A percentile compares a stretch with the other conserved stretches of the same genome.
These are phyloP conservation scores for Penicillium sp. DNA, from an alignment of 2,329 filamentous ascomycete genomes.

Conservation along the genomic window DNA sequence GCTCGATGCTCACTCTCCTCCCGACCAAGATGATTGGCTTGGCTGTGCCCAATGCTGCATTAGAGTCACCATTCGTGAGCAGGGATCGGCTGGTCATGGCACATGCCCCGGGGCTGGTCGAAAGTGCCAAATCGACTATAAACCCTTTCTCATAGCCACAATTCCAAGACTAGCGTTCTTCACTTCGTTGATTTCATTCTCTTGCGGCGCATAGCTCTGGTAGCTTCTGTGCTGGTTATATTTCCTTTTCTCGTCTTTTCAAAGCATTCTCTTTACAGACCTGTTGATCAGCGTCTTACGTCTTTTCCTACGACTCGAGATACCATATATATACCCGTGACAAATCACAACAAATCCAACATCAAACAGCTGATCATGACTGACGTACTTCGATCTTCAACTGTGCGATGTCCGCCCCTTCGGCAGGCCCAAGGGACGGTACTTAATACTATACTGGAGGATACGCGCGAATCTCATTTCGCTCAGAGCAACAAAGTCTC, in stretches of 20 bases:
- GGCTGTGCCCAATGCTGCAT: constrained; percentile 34
- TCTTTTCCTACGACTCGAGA: constrained; percentile 23
- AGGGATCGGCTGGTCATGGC: constrained; percentile 17
- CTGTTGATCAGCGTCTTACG: constrained; percentile 38
- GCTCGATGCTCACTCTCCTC: not conserved
- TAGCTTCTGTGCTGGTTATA: constrained; percentile 29
- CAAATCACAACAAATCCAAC: constrained; percentile 26
- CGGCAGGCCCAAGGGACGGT: constrained; percentile 59
- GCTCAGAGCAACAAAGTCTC: constrained; percentile 13
- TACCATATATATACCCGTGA: constrained; percentile 28
- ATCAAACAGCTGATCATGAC: constrained; percentile 42
- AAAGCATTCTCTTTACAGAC: constrained; percentile 12
- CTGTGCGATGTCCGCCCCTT: constrained; percentile 54
- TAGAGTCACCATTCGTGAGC: constrained; percentile 23
- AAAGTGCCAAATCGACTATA: constrained; percentile 28
- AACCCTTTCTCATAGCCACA: constrained; percentile 30
- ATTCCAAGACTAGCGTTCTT: constrained; percentile 26
- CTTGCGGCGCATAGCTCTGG: constrained; percentile 35
- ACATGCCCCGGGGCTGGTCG: constrained; percentile 18
- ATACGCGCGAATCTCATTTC: constrained; percentile 40
- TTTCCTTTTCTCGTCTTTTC: constrained; percentile 26
- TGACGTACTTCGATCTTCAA: constrained; percentile 50
- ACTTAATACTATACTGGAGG: constrained; percentile 68
- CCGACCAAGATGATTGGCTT: constrained; percentile 14
- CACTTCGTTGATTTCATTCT: constrained; percentile 27